Conservation (phyloP, 2,329 filamentous ascomycete species). For the Calcarisporium arbuscula region DNA sequence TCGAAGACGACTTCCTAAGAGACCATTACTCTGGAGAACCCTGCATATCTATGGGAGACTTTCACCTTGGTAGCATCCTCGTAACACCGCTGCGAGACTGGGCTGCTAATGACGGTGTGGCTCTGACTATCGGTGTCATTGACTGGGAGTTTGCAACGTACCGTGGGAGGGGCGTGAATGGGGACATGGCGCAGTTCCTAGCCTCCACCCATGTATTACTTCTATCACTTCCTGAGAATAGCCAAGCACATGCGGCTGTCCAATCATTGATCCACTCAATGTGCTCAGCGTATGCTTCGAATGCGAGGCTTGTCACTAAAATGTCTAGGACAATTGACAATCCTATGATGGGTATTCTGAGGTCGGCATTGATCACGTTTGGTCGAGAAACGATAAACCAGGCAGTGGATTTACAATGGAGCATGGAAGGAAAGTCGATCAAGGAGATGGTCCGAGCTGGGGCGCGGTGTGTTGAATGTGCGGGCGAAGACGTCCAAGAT, state of each 20-base stretch:
- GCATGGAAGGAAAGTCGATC: too few relatives aligned
- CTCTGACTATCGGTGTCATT: slow-evolving; percentile 10
- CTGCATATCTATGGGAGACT: slow-evolving; percentile 12
- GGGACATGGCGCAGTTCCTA: slow-evolving; percentile 15
- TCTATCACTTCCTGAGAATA: too few relatives aligned
- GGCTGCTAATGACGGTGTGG: too few relatives aligned
- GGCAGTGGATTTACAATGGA: too few relatives aligned
- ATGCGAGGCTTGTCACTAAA: too few relatives aligned
- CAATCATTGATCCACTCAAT: too few relatives aligned
- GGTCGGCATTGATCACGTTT: slow-evolving; percentile 12
- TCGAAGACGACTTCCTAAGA: slow-evolving; percentile 7
- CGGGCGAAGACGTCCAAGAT: slow-evolving; percentile 9
- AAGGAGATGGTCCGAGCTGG: slow-evolving; percentile 10
- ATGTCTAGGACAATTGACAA: too few relatives aligned
- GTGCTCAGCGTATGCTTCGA: too few relatives aligned
- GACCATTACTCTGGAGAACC: slow-evolving; percentile 5
- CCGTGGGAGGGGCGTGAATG: slow-evolving; percentile 13
- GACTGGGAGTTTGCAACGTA: slow-evolving; percentile 15
- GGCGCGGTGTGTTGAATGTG: slow-evolving; percentile 13
- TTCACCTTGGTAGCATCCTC: slow-evolving; percentile 13
- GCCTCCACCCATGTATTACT: too few relatives aligned
- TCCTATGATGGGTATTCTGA: too few relatives aligned
- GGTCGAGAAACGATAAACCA: slow-evolving; percentile 13
- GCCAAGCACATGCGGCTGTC: too few relatives aligned
- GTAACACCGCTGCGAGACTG: slow-evolving; percentile 2